Evolutionary conservation across 768 basidiomycete genomes (phyloP).

Genomic region (Xerocomus potaroensis): DNA sequence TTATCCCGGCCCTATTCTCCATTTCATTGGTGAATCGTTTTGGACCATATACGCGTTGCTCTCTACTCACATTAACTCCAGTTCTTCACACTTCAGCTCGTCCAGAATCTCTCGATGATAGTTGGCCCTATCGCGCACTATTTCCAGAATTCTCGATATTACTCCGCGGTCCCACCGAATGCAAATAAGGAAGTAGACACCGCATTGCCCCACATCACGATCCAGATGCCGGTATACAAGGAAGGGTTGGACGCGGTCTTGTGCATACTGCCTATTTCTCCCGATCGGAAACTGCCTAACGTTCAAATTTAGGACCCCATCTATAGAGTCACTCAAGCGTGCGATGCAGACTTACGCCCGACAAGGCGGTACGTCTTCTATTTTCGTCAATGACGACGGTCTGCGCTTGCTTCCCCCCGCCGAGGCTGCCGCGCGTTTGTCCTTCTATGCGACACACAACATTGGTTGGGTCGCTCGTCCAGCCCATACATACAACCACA

Average conservation of each 20-base stretch:
- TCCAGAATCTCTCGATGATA: conserved; percentile 34
- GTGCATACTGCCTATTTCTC: conserved; percentile 28
- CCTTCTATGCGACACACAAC: conserved; percentile 53
- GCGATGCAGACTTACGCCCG: conserved; percentile 63
- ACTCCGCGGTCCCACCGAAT: conserved; percentile 41
- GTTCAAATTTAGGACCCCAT: conserved; percentile 33
- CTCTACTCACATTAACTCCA: conserved; percentile 17
- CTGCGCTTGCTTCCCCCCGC: conserved; percentile 45
- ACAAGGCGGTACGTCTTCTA: conserved; percentile 57
- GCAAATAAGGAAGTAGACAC: conserved; percentile 43
- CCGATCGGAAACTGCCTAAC: neutral
- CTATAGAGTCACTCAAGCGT: conserved; percentile 52
- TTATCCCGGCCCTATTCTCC: conserved; percentile 41
- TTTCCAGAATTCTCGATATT: conserved; percentile 50
- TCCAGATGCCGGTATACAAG: conserved; percentile 60
- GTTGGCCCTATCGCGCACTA: conserved; percentile 52
- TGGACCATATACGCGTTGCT: neutral
- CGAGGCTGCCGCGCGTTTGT: conserved; percentile 44
- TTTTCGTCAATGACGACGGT: conserved; percentile 62
- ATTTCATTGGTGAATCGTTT: conserved; percentile 39
- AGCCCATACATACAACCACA: conserved; percentile 39
- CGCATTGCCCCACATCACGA: conserved; percentile 45
- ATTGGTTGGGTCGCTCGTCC: conserved; percentile 62
- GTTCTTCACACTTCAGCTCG: conserved; percentile 42
- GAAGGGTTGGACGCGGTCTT: conserved; percentile 49